phyloP scores from a whole-genome alignment of 495 filamentous ascomycete genomes.

The Penicillium ucsense region DNA sequence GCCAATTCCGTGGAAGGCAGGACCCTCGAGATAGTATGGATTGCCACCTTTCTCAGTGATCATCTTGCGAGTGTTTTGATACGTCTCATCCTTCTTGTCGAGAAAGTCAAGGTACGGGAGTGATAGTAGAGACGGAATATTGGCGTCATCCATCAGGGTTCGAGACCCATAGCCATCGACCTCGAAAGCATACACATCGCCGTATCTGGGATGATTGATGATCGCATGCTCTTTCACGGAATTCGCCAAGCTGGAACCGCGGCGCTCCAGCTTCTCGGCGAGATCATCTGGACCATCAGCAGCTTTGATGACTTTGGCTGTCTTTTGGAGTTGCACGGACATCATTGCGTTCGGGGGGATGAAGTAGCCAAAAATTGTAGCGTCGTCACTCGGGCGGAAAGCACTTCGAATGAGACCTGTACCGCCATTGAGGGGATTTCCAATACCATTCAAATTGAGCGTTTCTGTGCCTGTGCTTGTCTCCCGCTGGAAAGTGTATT shows the following conservation, averaged over 20 bases:
- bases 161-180: conserved; percentile 90
- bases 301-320: conserved; percentile 54
- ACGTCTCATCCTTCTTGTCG: conserved; percentile 51
- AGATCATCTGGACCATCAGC: conserved; percentile 44
- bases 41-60: conserved; percentile 69
- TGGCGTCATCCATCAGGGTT: conserved; percentile 96
- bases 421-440: conserved; percentile 79
- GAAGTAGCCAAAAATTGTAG: conserved; percentile 91
- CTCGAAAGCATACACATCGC: conserved; percentile 90
- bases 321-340: conserved; percentile 76
- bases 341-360: conserved; percentile 97
- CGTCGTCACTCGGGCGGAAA: conserved; percentile 95
- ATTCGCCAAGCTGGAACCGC: conserved; percentile 57
- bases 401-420: conserved; percentile 85
- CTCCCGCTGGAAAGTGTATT: conserved; percentile 76
- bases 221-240: conserved; percentile 87
- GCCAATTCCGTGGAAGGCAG: conserved; percentile 79
- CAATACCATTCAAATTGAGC: conserved; percentile 67
- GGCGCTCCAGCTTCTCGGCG: conserved; percentile 44
- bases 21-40: conserved; percentile 78
- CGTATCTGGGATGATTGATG: conserved; percentile 71
- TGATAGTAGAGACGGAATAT: conserved; percentile 81
- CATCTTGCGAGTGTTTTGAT: conserved; percentile 90
- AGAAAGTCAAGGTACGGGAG: conserved; percentile 85
- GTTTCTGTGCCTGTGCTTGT: conserved; percentile 87